Evolutionary conservation across 805 yeast species (phyloP), one percentile per base, ranked within the genome.

Genomic region (Saccharomycodes ludwigii): DNA sequence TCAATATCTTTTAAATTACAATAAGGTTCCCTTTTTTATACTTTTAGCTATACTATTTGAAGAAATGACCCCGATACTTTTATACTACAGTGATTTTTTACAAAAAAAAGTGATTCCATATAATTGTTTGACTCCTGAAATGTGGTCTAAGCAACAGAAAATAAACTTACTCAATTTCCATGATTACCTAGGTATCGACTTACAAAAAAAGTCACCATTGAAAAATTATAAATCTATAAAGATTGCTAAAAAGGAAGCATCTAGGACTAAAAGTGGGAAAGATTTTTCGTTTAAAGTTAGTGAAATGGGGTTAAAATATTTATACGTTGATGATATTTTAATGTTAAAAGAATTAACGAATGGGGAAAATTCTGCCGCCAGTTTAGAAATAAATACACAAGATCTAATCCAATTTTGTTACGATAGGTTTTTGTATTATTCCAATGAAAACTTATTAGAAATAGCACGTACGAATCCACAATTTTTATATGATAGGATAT

Each of bases 11-110:
- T n/a, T n/a, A n/a, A n/a, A n/a, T n/a, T n/a, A n/a, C n/a, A n/a
- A n/a, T n/a, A 73, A 71, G 46, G 40, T 74, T 13, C 80, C 80
- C 2, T 16, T 52, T n/a, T 73, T 74, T 50, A 61, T 65, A 1
- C 26, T 71, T 2, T 39, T 71, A 5, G 55, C 66, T 29, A 28
- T 66, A 18, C 40, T 71, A 3, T 72, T 71, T 46, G 68, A 67
- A 44, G 82, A 74, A 41, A 43, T 55, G n/a, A n/a, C n/a, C n/a
- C n/a, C n/a, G n/a, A n/a, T n/a, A n/a, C n/a, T n/a, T n/a, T n/a
- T n/a, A n/a, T 31, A 68, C 77, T 0, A 76, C 77, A 1, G 14
- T 69, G 1, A 39, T 74, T 4, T 71, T 76, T 43, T 68, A 63
- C 33, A n/a, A n/a, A n/a, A n/a, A n/a, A 68, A 66, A 38, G 44